Base-by-base conservation (phyloP, 2,329 filamentous ascomycete genomes). In the Biscogniauxia sp. region DNA sequence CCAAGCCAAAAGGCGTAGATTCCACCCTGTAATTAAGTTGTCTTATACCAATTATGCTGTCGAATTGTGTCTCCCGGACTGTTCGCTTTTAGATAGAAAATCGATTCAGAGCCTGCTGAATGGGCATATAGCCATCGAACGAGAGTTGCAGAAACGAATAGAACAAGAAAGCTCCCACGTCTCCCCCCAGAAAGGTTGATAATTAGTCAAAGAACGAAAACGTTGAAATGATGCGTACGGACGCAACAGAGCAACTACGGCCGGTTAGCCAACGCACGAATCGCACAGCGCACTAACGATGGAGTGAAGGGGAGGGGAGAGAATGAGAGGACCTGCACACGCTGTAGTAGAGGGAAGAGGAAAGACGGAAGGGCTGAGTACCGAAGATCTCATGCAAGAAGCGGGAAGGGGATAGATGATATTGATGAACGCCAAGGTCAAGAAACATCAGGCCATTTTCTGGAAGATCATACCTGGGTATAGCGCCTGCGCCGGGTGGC, bases 101-200 rank as follows among this genome's bases (percentile, higher is more conserved):
- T 67, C 64, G 65, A 78, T 82, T 84, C 82, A 84, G 81, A 82
- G 76, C 81, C 81, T 79, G 81, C 81, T 84, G 81, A 83, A 83
- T 68, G 69, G 68, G 68, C 69, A 68, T 69, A 66, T 62, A 68
- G 68, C 68, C 72, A 74, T 76, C 61, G 53, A 68, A 67, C 56
- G 51, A 51, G 53, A 25, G 53, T 51, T 58, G 51, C 32, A 45
- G 52, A 25, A 50, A 54, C 53, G 17, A 50, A 32, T 37, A 54
- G 17, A 50, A 32, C 45, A 54, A 45, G 28, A 26, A 50, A 45
- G n/a, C 53, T 52, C 56, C 51, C 51, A 45, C 54, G 53, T 45
- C 57, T 58, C 55, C 53, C 56, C 32, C 25, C 51, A 51, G 58
- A 59, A 51, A 53, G 25, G 54, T 56, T 32, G 41, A 26, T 37